Evolutionary conservation across 192 early-diverging fungal genomes (phyloP), one percentile per base, ranked within the genome.

Genomic region (Linnemannia elongata): DNA sequence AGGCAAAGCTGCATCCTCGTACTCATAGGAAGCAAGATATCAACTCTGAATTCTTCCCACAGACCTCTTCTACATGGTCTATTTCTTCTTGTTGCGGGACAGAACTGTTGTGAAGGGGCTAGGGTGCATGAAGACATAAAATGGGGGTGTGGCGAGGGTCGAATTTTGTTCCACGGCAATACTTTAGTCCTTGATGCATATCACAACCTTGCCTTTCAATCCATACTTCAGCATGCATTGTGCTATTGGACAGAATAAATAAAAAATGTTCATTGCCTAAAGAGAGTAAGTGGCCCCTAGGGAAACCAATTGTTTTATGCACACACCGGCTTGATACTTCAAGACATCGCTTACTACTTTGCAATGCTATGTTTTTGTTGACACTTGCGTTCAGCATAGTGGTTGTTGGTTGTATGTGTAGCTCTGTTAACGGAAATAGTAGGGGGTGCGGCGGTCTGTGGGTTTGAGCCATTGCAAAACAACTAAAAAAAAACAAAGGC

Each of bases 171-270:
- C 27, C 60, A 66, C 60, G 60, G 60, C 60, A 66, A 33, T 66
- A 33, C 60, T 33, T 66, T 66, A 66, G 60, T 66, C 60, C 60
- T 66, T 33, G n/a, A 60, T 66, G 60, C 60, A 66, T 30, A 35
- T 3, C 27, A 33, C 24, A 60, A 27, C 55, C 24, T 10, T 60
- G 55, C n/a, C 27, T 6, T n/a, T 27, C 55, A 10, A 27, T 60
- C n/a, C 49, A 52, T 18, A 18, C 49, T 22, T 52, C 17, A 6
- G 22, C 18, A 52, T 52, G 49, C 49, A 52, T 4, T 18, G 44
- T 45, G 13, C 12, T 45, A 45, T 15, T 15, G 10, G 12, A 45
- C 12, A 20, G 22, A 52, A 6, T 0, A 52, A 52, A 52, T 20
- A 18, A 52, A 52, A 1, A 18, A 0, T 18, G 49, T 17, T 27